A percentile compares a stretch with the other conserved stretches of the same genome.
phyloP scores from a whole-genome alignment of 495 filamentous ascomycete genomes.

The Neurospora discreta region DNA sequence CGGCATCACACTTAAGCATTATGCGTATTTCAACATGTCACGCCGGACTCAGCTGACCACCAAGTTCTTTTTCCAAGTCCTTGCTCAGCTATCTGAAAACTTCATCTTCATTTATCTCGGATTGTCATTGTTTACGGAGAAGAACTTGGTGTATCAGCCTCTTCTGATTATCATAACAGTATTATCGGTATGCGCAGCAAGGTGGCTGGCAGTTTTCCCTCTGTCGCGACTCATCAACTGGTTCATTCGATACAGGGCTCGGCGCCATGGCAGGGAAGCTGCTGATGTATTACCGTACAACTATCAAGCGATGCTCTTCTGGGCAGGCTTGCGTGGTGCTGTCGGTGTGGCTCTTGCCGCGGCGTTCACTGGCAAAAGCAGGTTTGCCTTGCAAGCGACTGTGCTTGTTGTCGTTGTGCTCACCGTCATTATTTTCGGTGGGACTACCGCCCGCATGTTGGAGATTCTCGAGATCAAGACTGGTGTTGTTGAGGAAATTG shows the following conservation, averaged over 20 bases:
- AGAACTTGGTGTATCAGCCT: slow-evolving; percentile 78
- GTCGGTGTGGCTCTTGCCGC: slow-evolving; percentile 96
- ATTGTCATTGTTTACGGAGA: slow-evolving; percentile 84
- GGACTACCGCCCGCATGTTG: slow-evolving; percentile 96
- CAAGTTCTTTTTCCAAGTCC: slow-evolving; percentile 92
- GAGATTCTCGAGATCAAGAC: slow-evolving; percentile 92
- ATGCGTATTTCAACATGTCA: slow-evolving; percentile 99
- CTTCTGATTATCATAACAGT: slow-evolving; percentile 91
- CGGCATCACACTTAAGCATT: slow-evolving; percentile 96
- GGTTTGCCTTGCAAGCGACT: slow-evolving; percentile 70
- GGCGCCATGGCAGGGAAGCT: slow-evolving; percentile 60
- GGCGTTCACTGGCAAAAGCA: slow-evolving; percentile 67
- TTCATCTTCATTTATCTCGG: slow-evolving; percentile 99
- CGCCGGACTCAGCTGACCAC: slow-evolving; percentile 93
- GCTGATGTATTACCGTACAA: slow-evolving; percentile 84
- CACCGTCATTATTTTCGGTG: slow-evolving; percentile 97
- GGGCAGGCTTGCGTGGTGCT: slow-evolving; percentile 91
- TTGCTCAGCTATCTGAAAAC: slow-evolving; percentile 93
- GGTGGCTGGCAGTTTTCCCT: slow-evolving; percentile 91
- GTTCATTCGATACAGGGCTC: slow-evolving; percentile 83
- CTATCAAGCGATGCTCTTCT: slow-evolving; percentile 97
- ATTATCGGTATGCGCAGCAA: slow-evolving; percentile 78
- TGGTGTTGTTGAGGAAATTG: slow-evolving; percentile 90
- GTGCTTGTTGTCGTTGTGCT: slow-evolving; percentile 94
- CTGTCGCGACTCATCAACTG: slow-evolving; percentile 85